phyloP scores from a whole-genome alignment of 1,284 basidiomycete species.

The Leccinum pseudoinsigne region DNA sequence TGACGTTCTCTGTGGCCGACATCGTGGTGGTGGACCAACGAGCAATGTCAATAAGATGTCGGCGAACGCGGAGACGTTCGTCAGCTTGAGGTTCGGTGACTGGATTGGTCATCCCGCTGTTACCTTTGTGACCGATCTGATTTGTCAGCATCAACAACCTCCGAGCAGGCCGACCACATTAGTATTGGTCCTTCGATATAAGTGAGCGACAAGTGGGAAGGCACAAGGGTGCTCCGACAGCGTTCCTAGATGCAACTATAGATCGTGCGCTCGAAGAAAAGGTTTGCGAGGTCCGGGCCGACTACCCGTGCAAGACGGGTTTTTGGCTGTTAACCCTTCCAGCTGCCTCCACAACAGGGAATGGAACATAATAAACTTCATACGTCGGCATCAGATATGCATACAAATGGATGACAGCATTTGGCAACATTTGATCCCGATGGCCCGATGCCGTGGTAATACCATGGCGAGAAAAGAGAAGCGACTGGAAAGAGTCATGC shows the following conservation, averaged over 20 bases:
- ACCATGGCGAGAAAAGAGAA: background rate
- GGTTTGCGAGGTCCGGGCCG: background rate
- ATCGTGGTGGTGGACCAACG: conserved; percentile 32
- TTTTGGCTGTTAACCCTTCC: background rate
- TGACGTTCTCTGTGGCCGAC: conserved; percentile 42
- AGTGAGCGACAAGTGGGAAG: background rate
- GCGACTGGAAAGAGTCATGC: background rate
- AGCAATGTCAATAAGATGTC: background rate
- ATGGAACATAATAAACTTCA: conserved; percentile 1
- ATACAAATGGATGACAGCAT: background rate
- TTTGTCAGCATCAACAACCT: conserved; percentile 13
- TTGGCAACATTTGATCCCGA: conserved; percentile 3
- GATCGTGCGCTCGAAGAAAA: background rate
- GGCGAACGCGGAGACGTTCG: no score
- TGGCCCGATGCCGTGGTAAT: background rate
- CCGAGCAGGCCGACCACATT: background rate
- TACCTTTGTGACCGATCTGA: conserved; percentile 11
- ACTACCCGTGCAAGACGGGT: background rate
- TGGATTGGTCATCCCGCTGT: conserved; percentile 23
- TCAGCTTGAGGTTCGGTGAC: no score
- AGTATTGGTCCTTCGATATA: background rate
- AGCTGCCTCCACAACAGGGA: background rate
- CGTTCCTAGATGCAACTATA: background rate
- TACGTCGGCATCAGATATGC: background rate
- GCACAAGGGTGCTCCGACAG: background rate